phyloP scores from a whole-genome alignment of 108 stramenopile genomes.

The Schizochytrium sp. region DNA sequence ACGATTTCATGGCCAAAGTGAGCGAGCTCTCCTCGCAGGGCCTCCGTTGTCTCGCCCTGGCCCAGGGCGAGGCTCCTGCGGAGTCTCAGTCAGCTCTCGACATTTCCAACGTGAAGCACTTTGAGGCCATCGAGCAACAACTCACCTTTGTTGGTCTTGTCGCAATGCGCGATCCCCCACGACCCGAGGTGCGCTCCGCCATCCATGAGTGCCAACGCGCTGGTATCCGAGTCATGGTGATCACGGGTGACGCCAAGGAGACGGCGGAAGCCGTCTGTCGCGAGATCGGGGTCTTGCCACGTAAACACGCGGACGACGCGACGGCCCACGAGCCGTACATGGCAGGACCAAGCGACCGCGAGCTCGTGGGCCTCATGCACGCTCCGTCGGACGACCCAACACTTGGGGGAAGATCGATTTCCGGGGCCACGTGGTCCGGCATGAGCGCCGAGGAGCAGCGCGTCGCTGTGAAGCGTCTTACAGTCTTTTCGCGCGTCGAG shows the following conservation, averaged over 20 bases:
- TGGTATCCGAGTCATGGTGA: slow-evolving; percentile 95
- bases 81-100: neutral
- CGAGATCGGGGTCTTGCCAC: slow-evolving; percentile 61
- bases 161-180: slow-evolving; percentile 95
- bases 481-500: slow-evolving; percentile 92
- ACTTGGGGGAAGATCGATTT: neutral
- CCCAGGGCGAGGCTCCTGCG: slow-evolving; percentile 27
- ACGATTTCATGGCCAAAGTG: slow-evolving; percentile 69
- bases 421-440: slow-evolving; percentile 39
- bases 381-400: neutral
- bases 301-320: neutral
- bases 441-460: slow-evolving; percentile 32
- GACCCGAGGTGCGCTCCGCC: slow-evolving; percentile 89
- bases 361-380: neutral
- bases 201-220: slow-evolving; percentile 73
- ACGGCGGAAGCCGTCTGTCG: slow-evolving; percentile 86
- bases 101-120: neutral
- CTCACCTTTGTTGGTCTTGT: slow-evolving; percentile 84
- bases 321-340: neutral
- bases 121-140: slow-evolving; percentile 69
- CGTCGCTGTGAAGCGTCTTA: slow-evolving; percentile 44
- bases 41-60: slow-evolving; percentile 83
- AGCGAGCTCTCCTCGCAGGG: slow-evolving; percentile 71
- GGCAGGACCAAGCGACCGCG: neutral
- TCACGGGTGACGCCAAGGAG: slow-evolving; percentile 92